Evolutionary conservation across 805 yeast genomes (phyloP).

Genomic region (Yarrowia osloensis): DNA sequence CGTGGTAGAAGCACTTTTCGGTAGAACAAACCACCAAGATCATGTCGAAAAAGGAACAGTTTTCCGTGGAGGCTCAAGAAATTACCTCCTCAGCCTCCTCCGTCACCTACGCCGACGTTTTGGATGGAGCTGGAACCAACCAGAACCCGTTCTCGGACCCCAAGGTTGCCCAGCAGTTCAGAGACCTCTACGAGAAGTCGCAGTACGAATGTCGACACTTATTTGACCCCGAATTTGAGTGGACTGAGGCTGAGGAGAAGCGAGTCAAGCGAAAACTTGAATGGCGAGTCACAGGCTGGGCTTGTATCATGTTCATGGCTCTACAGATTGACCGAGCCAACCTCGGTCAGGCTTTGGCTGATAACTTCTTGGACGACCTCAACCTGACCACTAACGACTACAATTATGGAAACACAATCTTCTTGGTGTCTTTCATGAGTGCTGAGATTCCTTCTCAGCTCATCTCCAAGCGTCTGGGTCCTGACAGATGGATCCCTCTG

Average conservation of each 20-base stretch:
- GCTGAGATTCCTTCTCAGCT: slow-evolving; percentile 72
- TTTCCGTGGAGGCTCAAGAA: neutral
- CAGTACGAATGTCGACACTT: slow-evolving; percentile 57
- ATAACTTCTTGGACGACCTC: slow-evolving; percentile 55
- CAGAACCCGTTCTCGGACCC: slow-evolving; percentile 47
- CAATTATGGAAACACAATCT: slow-evolving; percentile 61
- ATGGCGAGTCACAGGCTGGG: slow-evolving; percentile 57
- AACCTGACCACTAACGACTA: slow-evolving; percentile 56
- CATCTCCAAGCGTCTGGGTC: slow-evolving; percentile 62
- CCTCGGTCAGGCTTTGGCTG: slow-evolving; percentile 59
- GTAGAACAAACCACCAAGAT: neutral
- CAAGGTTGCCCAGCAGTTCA: slow-evolving; percentile 50
- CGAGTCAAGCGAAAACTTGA: slow-evolving; percentile 55
- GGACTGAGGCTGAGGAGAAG: slow-evolving; percentile 57
- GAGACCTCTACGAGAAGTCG: slow-evolving; percentile 49
- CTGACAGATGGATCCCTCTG: slow-evolving; percentile 64
- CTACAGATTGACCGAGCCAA: slow-evolving; percentile 62
- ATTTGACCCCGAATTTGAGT: slow-evolving; percentile 60
- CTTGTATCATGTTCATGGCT: slow-evolving; percentile 60
- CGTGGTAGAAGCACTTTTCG: neutral
- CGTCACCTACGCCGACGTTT: neutral
- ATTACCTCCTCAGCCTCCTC: slow-evolving; percentile 5
- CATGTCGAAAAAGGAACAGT: slow-evolving; percentile 15
- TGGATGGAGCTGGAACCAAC: slow-evolving; percentile 4
- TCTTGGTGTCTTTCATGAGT: slow-evolving; percentile 54